Conservation (phyloP, 257 asterid species). For the Salvia rosmarinus region DNA sequence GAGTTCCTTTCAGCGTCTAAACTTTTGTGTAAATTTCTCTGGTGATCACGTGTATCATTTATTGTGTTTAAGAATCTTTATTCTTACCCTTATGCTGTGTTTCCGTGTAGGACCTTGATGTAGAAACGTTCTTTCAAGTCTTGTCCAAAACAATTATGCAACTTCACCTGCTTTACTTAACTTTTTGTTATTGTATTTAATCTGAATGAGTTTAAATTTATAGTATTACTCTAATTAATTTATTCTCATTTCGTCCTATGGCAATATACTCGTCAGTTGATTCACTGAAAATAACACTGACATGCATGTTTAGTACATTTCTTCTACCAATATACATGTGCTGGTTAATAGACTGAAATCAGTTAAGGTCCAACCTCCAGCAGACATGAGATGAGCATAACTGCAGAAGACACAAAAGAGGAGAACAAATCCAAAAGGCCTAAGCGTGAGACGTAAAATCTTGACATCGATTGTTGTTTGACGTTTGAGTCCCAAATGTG, state of each 20-base stretch:
- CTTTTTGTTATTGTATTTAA: too few relatives aligned
- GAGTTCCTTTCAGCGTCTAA: constrained; percentile 10
- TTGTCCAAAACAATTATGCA: too few relatives aligned
- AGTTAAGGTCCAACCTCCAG: too few relatives aligned
- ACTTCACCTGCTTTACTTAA: too few relatives aligned
- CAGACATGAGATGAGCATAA: too few relatives aligned
- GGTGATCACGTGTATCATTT: background rate
- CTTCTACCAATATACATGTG: too few relatives aligned
- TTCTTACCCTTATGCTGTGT: background rate
- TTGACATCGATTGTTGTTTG: constrained; percentile 21
- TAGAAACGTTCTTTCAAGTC: constrained; percentile 3
- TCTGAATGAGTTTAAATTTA: too few relatives aligned
- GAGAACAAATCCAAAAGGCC: too few relatives aligned
- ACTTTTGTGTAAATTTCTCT: constrained; percentile 10
- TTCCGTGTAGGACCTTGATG: background rate
- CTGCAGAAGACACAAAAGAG: too few relatives aligned
- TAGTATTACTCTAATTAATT: background rate
- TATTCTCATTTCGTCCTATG: background rate
- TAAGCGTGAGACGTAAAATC: background rate
- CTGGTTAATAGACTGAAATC: too few relatives aligned
- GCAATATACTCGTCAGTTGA: background rate
- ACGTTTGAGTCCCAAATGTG: constrained; percentile 18
- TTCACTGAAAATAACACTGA: background rate
- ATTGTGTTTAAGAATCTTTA: background rate
- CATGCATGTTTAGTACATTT: too few relatives aligned